Evolutionary conservation across 805 yeast genomes (phyloP), one percentile per base, ranked within the genome.

Genomic region (Candida krabiensis): DNA sequence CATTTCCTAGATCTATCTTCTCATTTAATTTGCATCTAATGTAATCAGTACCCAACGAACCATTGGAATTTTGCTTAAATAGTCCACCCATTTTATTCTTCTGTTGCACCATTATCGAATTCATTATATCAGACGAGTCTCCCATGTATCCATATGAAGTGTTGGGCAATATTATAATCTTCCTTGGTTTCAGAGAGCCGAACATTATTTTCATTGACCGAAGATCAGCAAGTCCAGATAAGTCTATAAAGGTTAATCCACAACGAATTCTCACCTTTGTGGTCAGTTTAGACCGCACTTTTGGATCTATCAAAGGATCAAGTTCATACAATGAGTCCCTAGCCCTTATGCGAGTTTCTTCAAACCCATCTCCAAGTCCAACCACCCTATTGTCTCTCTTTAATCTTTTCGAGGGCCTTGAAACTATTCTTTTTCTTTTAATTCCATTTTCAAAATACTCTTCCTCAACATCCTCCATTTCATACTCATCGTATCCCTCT

Each of bases 201-300:
- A 88, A 70, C 38, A 90, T 85, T 60, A 86, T 78, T 31, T 80
- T 72, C 40, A 87, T 64, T 0, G 99, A 91, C 45, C 96, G 72
- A 46, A 82, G 67, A 56, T 93, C 97, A 0, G 87, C 91, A 14
- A 84, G 63, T 15, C 96, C 96, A 12, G 89, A 77, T 31, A 90
- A 68, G 56, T 91, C 97, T 39, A 91, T 76, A 55, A 69, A 88
- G 2, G 86, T 75, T 6, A 90, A 61, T 1, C 81, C 83, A 61
- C 96, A 89, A 41, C 81, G 67, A 4, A 87, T 66, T 4, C 65
- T 65, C 9, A 83, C 58, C 14, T 36, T 46, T 8, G 35, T 17
- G 1, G 32, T 14, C 11, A 24, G 29, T 13, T 36, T 30, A 4
- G 38, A 23, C 18, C 58, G 44, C 4, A 39, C 26, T 15, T 47